Evolutionary conservation across 2,329 filamentous ascomycete species (phyloP), one percentile per base, ranked within the genome.

Genomic region (Neonectria punicea): DNA sequence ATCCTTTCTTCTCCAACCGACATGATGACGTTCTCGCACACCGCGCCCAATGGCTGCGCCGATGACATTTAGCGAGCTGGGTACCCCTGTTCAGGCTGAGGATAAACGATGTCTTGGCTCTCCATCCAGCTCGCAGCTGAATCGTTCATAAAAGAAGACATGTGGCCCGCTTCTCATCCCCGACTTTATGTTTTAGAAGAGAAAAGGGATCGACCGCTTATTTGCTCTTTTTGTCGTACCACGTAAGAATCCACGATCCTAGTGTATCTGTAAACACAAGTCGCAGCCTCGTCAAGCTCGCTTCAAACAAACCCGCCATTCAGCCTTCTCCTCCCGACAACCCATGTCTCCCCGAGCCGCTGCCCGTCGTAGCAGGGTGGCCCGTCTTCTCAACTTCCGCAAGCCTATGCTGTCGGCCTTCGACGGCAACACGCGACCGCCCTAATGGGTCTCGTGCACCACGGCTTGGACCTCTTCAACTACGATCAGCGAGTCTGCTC

Each of bases 381-480:
- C 64, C 22, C 66, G 66, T 66, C 61, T 69, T 66, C 62, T 72
- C 53, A 69, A 69, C 63, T 66, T 66, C 47, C 62, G 69, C 36
- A 74, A 70, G 63, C 68, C 66, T 49, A 67, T 71, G 50, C 66
- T 73, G 64, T 72, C 68, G 54, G 56, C 66, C 55, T 70, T 70
- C 53, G 67, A 69, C 63, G 72, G 72, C 55, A 69, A 66, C 61
- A 69, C 68, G 34, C 61, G 70, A 63, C 72, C 70, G 50, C 70
- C 72, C 34, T 73, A 67, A 74, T 74, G 72, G 63, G 63, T 16
- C 34, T 74, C 16, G 66, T 74, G 58, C 71, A 72, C 32, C 72
- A 76, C 58, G 75, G 75, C 30, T 73, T 78, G 25, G 77, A 80
- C 64, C 75, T 80, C 30, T 80, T 80, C 67, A 78, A 77, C 67